A percentile compares a stretch with the other conserved stretches of the same genome.
These are phyloP conservation scores for Leccinum pachyderme DNA, from an alignment of 1,284 basidiomycete genomes.

Conservation along the genomic window DNA sequence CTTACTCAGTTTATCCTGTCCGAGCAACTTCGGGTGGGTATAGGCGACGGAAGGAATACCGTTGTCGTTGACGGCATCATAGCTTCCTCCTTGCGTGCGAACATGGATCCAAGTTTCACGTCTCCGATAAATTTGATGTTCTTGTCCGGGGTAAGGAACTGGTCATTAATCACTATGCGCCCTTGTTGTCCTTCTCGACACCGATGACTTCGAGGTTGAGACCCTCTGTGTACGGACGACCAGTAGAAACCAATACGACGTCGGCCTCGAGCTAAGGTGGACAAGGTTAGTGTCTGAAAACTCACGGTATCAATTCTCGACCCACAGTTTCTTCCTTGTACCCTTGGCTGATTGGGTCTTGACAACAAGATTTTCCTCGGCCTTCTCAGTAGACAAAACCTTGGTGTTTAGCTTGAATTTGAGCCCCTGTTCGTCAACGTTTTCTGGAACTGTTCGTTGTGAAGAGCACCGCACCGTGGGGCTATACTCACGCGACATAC, in stretches of 20 bases:
- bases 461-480: neutral
- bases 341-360: constrained; percentile 91
- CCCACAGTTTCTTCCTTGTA: constrained; percentile 81
- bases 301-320: neutral
- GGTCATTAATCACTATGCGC: constrained; percentile 94
- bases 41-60: constrained; percentile 97
- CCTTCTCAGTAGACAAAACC: constrained; percentile 85
- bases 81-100: constrained; percentile 96
- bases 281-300: neutral
- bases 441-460: constrained; percentile 92
- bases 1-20: constrained; percentile 98
- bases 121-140: constrained; percentile 97
- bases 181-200: constrained; percentile 88
- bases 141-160: constrained; percentile 90
- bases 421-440: constrained; percentile 89
- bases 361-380: constrained; percentile 80
- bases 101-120: constrained; percentile 97
- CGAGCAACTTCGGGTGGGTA: constrained; percentile 96
- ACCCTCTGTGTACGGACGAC: constrained; percentile 77
- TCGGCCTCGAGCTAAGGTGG: constrained; percentile 81
- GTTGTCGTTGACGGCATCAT: constrained; percentile 94
- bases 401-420: constrained; percentile 99
- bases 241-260: constrained; percentile 94
- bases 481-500: constrained; percentile 76
- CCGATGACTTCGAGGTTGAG: constrained; percentile 92